A percentile compares a stretch with the other conserved stretches of the same genome.
These are phyloP conservation scores for Colletotrichum sp. DNA, from an alignment of 2,329 filamentous ascomycete genomes.

Conservation along the genomic window DNA sequence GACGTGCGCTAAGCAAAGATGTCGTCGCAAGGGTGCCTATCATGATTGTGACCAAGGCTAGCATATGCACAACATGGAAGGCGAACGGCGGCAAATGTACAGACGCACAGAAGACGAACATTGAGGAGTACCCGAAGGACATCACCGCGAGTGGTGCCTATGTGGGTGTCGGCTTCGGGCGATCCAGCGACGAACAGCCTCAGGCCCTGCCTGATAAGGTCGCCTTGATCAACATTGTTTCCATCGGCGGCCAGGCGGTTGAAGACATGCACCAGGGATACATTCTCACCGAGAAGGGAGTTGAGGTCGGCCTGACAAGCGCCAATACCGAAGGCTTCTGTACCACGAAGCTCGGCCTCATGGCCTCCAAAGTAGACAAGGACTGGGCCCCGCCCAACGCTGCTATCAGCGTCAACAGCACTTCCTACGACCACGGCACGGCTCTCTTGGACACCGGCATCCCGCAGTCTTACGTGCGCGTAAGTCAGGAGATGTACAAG, in stretches of 20 bases:
- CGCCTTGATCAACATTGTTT: not conserved
- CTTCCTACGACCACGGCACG: not conserved
- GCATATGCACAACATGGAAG: not conserved
- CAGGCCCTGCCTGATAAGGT: not conserved
- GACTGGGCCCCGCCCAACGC: conserved; percentile 2
- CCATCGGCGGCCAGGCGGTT: not conserved
- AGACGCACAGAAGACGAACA: not conserved
- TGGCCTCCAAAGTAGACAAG: not conserved
- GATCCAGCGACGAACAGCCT: not conserved
- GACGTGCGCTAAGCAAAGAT: not conserved
- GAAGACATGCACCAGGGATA: not conserved
- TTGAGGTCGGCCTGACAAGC: not conserved
- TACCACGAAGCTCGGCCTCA: not conserved
- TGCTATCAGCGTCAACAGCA: not conserved
- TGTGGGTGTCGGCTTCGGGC: not conserved
- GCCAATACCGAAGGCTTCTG: not conserved
- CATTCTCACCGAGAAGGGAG: not conserved
- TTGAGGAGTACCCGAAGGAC: not conserved
- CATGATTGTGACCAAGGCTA: not conserved
- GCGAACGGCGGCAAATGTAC: not conserved
- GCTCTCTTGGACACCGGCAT: conserved; percentile 3
- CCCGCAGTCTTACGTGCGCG: not conserved
- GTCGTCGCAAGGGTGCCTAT: not conserved
- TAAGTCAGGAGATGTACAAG: not conserved
- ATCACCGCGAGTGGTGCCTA: not conserved